A percentile compares a stretch with the other conserved stretches of the same genome.
These are phyloP conservation scores for Canavalia ensiformis DNA, from an alignment of 306 rosid genomes.

Conservation along the genomic window DNA sequence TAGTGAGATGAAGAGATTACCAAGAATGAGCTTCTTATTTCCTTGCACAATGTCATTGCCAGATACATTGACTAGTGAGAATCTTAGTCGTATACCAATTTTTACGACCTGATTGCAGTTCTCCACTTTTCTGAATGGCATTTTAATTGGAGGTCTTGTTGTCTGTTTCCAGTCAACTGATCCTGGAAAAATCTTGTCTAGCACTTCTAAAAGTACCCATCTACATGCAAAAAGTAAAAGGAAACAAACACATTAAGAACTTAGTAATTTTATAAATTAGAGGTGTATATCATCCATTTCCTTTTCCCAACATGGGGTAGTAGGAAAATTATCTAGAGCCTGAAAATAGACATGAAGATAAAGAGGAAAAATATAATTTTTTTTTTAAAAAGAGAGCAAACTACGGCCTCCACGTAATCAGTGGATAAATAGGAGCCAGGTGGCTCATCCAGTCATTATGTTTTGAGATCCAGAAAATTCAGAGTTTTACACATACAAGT, in stretches of 20 bases:
- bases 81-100: conserved; percentile 76
- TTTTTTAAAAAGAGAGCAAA: background rate
- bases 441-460: background rate
- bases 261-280: background rate
- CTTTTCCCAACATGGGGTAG: background rate
- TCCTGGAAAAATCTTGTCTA: conserved; percentile 89
- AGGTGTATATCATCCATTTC: background rate
- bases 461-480: conserved; percentile 6
- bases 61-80: conserved; percentile 89
- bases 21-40: conserved; percentile 96
- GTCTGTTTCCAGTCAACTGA: conserved; percentile 95
- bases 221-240: conserved; percentile 54
- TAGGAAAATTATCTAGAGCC: background rate
- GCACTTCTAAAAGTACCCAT: conserved; percentile 91
- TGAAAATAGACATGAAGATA: background rate
- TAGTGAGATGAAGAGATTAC: conserved; percentile 59
- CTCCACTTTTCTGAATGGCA: conserved; percentile 98
- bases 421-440: conserved; percentile 14
- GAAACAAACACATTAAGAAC: conserved; percentile 38
- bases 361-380: background rate
- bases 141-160: conserved; percentile 91
- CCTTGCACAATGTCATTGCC: conserved; percentile 98
- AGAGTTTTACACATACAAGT: background rate
- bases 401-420: background rate
- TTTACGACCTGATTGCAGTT: conserved; percentile 92